phyloP scores from a whole-genome alignment of 2,329 filamentous ascomycete genomes.

The Atkinsonella texensis region DNA sequence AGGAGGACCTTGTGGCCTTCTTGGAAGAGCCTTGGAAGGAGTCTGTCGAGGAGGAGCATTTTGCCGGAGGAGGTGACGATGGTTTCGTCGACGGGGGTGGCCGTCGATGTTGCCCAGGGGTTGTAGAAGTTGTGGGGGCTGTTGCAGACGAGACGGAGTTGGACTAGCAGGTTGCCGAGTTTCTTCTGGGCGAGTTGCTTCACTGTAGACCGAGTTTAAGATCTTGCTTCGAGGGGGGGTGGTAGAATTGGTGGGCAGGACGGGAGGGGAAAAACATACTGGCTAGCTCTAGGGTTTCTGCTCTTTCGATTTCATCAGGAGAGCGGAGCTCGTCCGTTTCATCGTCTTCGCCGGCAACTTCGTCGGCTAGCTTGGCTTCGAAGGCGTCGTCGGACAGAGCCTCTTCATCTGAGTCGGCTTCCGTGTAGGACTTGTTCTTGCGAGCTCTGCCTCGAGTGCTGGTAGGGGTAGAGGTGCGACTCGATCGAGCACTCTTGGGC shows the following conservation, averaged over 20 bases:
- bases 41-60: slow-evolving; percentile 83
- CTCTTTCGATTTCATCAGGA: slow-evolving; percentile 50
- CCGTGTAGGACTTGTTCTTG: slow-evolving; percentile 35
- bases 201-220: slow-evolving; percentile 33
- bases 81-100: slow-evolving; percentile 57
- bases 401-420: slow-evolving; percentile 48
- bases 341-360: slow-evolving; percentile 32
- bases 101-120: slow-evolving; percentile 57
- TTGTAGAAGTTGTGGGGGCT: slow-evolving; percentile 95
- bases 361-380: slow-evolving; percentile 61
- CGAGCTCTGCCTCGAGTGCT: slow-evolving; percentile 40
- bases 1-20: slow-evolving; percentile 83
- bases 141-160: slow-evolving; percentile 85
- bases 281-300: slow-evolving; percentile 61
- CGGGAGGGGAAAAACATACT: slow-evolving; percentile 38
- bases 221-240: neutral
- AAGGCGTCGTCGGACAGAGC: slow-evolving; percentile 70
- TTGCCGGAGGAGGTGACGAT: slow-evolving; percentile 85
- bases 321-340: slow-evolving; percentile 23
- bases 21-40: slow-evolving; percentile 63
- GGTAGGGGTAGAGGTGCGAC: slow-evolving; percentile 60
- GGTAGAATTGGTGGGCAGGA: neutral
- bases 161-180: slow-evolving; percentile 83
- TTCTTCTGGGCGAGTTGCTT: slow-evolving; percentile 86
- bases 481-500: slow-evolving; percentile 64